Evolutionary conservation across 345 rosid species (phyloP), one percentile per base, ranked within the genome.

Genomic region (Salix purpurea): DNA sequence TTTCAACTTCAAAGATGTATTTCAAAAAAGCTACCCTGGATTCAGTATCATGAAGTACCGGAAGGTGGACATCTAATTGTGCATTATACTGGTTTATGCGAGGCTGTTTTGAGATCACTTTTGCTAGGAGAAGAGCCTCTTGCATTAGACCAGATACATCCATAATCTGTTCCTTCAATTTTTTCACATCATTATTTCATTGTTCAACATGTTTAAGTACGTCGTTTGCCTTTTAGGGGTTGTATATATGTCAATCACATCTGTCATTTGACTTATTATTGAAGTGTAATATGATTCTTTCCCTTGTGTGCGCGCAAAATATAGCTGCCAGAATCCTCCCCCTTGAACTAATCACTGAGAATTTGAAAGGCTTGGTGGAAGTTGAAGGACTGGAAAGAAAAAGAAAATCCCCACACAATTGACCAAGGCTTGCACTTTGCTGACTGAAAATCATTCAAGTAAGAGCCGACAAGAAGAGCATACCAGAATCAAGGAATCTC

Each of bases 61-160:
- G 89, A 85, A 42, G 99, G 99, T 37, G 99, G 99, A 13, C 99
- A 95, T 77, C 75, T 95, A 77, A 88, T 93, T 42, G 90, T 95
- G 65, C 97, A 92, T 74, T 90, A 95, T 68, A 83, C 69, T 5
- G 97, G 96, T 1, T 65, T 92, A 2, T 85, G 97, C 40, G 97
- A 93, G 42, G 83, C 91, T 44, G 88, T 95, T 66, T 71, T 91
- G 76, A 88, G 83, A 74, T 82, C 97, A 4, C 88, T 93, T 77
- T 80, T 95, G 79, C 80, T 90, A 66, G 89, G 95, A 74, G 92
- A 91, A 81, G 94, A 88, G 70, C 86, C 85, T 16, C 82, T 79
- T 37, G 62, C 81, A 68, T 85, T 76, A 86, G 69, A 83, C 79
- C 90, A 61, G 76, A 76, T 80, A 42, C 81, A 65, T 75, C 81